Percentiles rank a stretch among this genome's conserved stretches.
phyloP scores from a whole-genome alignment of 805 yeast genomes.

The Candida coleopterorum region DNA sequence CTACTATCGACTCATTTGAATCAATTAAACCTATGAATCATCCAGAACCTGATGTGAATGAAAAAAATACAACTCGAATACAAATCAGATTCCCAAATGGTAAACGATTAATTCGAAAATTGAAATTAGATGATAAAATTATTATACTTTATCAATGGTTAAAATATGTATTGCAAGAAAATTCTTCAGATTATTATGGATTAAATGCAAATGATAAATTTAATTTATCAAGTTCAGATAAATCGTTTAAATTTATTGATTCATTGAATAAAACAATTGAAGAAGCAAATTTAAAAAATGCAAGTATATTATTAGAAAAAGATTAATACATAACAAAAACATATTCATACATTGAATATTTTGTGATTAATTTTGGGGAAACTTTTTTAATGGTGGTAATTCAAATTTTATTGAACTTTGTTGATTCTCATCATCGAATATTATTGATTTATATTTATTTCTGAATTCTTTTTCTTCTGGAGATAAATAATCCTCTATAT shows the following conservation, averaged over 20 bases:
- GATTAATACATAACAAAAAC: constrained; percentile 12
- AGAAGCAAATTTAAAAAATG: constrained; percentile 77
- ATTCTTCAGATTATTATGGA: constrained; percentile 51
- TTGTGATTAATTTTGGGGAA: constrained; percentile 11
- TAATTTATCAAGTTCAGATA: constrained; percentile 28
- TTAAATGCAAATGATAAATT: constrained; percentile 36
- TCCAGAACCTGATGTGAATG: constrained; percentile 58
- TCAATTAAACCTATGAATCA: constrained; percentile 47
- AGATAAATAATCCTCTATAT: constrained; percentile 3
- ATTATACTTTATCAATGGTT: constrained; percentile 57
- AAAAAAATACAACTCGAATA: constrained; percentile 64
- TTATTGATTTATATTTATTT: constrained; percentile 10
- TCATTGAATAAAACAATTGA: constrained; percentile 56
- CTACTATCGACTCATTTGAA: constrained; percentile 39
- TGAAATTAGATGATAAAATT: constrained; percentile 55
- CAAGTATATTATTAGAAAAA: constrained; percentile 68
- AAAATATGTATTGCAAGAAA: constrained; percentile 50
- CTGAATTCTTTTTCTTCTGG: constrained; percentile 10
- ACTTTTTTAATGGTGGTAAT: constrained; percentile 22
- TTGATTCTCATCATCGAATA: constrained; percentile 3
- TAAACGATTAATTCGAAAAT: constrained; percentile 70
- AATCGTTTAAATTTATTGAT: constrained; percentile 50
- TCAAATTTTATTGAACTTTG: constrained; percentile 1
- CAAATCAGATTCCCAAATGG: constrained; percentile 91
- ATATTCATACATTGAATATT: background rate